Base-by-base conservation (phyloP, 1,139 yeast species). In the Pichia sp. region DNA sequence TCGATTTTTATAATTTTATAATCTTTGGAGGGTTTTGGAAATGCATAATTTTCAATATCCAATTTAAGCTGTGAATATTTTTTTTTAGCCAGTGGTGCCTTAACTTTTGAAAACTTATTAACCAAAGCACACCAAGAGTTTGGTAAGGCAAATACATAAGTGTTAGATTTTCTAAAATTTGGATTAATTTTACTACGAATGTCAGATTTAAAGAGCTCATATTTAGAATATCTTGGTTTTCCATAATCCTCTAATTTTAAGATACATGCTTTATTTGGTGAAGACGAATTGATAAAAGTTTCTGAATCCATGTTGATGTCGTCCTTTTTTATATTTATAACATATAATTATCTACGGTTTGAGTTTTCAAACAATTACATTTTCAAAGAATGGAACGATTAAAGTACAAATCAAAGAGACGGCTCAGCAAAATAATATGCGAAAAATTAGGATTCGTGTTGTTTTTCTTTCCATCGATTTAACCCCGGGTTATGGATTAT, bases 281-380 rank as follows among this genome's bases (percentile, higher is more conserved):
- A 10, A n/a, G 49, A 43, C 3, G 46, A 40, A 11, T 31, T 26
- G 4, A 42, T 29, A 12, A 43, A 38, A 20, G 43, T 45, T 22
- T 39, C 40, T 3, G 46, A 42, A 30, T 45, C 27, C 43, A 42
- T n/a, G n/a, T n/a, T n/a, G n/a, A n/a, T n/a, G n/a, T n/a, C n/a
- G n/a, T n/a, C n/a, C n/a, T n/a, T n/a, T n/a, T n/a, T n/a, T n/a
- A n/a, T n/a, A n/a, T n/a, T n/a, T n/a, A n/a, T n/a, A n/a, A n/a
- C n/a, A n/a, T n/a, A n/a, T n/a, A n/a, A n/a, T n/a, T n/a, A n/a
- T n/a, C n/a, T n/a, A n/a, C n/a, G n/a, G n/a, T n/a, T n/a, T n/a
- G n/a, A n/a, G n/a, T n/a, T n/a, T n/a, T n/a, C n/a, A n/a, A n/a
- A n/a, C n/a, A n/a, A n/a, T n/a, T n/a, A n/a, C n/a, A n/a, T n/a